phyloP scores from a whole-genome alignment of 129 eudicot genomes.

The Flaveria ramosissima region DNA sequence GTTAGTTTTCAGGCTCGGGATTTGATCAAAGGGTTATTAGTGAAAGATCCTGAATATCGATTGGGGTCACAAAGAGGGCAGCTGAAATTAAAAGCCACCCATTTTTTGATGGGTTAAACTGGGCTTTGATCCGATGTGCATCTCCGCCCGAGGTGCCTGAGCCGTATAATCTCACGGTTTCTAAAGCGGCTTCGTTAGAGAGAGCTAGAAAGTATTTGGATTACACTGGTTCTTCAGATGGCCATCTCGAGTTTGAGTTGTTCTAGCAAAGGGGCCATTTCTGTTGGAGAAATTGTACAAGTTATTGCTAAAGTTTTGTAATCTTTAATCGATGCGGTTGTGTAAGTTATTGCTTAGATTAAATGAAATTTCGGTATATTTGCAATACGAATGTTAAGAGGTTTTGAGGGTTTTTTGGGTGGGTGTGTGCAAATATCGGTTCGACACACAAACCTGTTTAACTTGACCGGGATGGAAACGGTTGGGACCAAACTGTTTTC shows the following conservation, averaged over 20 bases:
- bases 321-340: slow-evolving; percentile 22
- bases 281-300: slow-evolving; percentile 1
- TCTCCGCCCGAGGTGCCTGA: slow-evolving; percentile 57
- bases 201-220: slow-evolving; percentile 2
- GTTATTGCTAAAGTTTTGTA: slow-evolving; percentile 35
- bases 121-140: slow-evolving; percentile 89
- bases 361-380: not conserved
- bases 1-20: slow-evolving; percentile 88
- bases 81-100: slow-evolving; percentile 87
- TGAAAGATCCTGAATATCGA: slow-evolving; percentile 78
- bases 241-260: slow-evolving; percentile 7
- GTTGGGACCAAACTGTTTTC: too few species aligned
- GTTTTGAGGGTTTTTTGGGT: not conserved
- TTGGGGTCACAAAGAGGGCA: slow-evolving; percentile 73
- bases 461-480: too few species aligned
- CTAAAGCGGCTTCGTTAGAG: slow-evolving; percentile 12
- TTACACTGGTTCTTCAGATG: slow-evolving; percentile 5
- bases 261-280: not conserved
- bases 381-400: not conserved
- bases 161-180: not conserved
- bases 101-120: slow-evolving; percentile 79
- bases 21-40: slow-evolving; percentile 65
- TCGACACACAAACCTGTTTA: not conserved
- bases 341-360: slow-evolving; percentile 9
- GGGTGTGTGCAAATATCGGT: not conserved